Conservation (phyloP, 306 rosid species). For the Dryas drummondii region DNA sequence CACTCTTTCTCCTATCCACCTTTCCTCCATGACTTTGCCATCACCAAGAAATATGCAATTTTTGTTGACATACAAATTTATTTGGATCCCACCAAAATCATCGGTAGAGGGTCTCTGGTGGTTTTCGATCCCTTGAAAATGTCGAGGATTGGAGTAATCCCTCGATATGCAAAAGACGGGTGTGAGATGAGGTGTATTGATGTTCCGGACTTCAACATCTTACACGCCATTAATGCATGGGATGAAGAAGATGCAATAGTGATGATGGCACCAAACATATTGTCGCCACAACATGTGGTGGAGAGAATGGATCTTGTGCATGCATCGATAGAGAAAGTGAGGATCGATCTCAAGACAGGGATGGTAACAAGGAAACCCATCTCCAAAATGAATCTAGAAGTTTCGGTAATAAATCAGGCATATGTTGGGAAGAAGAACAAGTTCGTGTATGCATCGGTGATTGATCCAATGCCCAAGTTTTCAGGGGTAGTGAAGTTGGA, state of each 20-base stretch:
- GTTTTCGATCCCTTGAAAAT: slow-evolving; percentile 58
- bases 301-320: slow-evolving; percentile 74
- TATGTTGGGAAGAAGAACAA: slow-evolving; percentile 47
- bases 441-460: slow-evolving; percentile 68
- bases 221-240: slow-evolving; percentile 92
- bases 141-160: slow-evolving; percentile 59
- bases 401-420: slow-evolving; percentile 51
- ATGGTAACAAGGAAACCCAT: slow-evolving; percentile 56
- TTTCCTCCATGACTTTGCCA: slow-evolving; percentile 78
- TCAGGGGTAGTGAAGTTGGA: slow-evolving; percentile 87
- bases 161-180: slow-evolving; percentile 62
- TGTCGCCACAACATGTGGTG: slow-evolving; percentile 67
- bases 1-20: slow-evolving; percentile 67
- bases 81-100: slow-evolving; percentile 64
- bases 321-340: slow-evolving; percentile 66
- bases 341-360: slow-evolving; percentile 58
- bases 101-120: slow-evolving; percentile 61
- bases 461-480: slow-evolving; percentile 89
- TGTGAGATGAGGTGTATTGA: slow-evolving; percentile 71
- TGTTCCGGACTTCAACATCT: slow-evolving; percentile 71
- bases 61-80: slow-evolving; percentile 75
- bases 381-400: slow-evolving; percentile 70
- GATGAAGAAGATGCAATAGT: slow-evolving; percentile 66
- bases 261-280: slow-evolving; percentile 71
- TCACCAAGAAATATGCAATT: slow-evolving; percentile 64